Base-by-base conservation (phyloP, 2,329 filamentous ascomycete genomes). In the Colletotrichum liaoningense region DNA sequence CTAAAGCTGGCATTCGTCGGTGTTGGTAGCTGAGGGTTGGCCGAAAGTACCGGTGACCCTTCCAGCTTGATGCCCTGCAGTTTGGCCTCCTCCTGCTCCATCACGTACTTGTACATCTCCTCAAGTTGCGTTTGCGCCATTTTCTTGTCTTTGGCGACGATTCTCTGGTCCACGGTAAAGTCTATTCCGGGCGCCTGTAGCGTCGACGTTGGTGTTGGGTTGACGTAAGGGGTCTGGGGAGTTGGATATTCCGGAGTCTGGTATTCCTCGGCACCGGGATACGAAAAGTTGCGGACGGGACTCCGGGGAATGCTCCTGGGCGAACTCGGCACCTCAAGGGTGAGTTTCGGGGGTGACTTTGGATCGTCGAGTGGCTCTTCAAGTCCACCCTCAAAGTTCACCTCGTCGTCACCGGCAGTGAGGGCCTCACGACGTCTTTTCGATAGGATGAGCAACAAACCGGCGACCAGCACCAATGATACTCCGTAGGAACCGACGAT, bases 71-170 rank as follows among this genome's bases (percentile, higher is more conserved):
- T 79, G 38, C 91, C 90, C 60, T 86, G 86, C 76, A 88, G 85
- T 81, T 92, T 92, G 64, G 90, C 90, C 71, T 89, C 90, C 79
- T 98, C 95, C 78, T 97, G 94, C 81, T 95, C 94, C 92, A 98
- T 93, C 75, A 98, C 95, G 77, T 95, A 93, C 74, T 92, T 95
- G 84, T 98, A 98, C 81, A 98, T 91, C 78, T 94, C 91, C 82
- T 98, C 95, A 82, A 98, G 91, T 81, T 98, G 94, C 76, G 92
- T 88, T 82, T 97, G 92, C 75, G 94, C 92, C 85, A 93, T 92
- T 79, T 89, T 88, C 80, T 89, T 91, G 83, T 98, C 94, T 73
- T 90, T 89, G 72, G 93, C 90, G 28, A 98, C 89, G 19, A 98
- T 89, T 72, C 88, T 88, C 72, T 93, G 91, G 81, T 98, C 95